Evolutionary conservation across 495 filamentous ascomycete species (phyloP).

Genomic region (Aspergillus avenaceus): DNA sequence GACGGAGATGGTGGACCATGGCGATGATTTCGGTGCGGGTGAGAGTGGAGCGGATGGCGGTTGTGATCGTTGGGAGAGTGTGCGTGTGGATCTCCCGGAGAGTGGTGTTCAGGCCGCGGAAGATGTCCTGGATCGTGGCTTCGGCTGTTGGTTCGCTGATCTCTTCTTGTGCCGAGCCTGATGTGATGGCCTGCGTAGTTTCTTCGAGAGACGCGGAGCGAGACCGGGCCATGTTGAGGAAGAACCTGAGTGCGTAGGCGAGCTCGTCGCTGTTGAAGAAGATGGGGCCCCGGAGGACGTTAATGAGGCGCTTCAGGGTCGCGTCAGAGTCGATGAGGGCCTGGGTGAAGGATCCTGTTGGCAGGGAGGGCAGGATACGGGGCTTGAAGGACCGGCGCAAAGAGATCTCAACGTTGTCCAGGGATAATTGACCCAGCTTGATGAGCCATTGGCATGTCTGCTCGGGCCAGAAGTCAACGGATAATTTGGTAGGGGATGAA

Average conservation of each 20-base stretch:
- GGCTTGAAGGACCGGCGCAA: constrained; percentile 51
- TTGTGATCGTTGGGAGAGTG: constrained; percentile 50
- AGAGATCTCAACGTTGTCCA: constrained; percentile 54
- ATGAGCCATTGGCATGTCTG: constrained; percentile 58
- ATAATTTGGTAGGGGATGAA: constrained; percentile 33
- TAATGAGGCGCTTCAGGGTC: constrained; percentile 54
- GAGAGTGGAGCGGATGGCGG: constrained; percentile 61
- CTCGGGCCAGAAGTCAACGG: constrained; percentile 46
- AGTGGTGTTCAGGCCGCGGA: constrained; percentile 36
- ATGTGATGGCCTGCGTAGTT: constrained; percentile 23
- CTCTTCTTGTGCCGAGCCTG: constrained; percentile 22
- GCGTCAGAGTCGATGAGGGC: constrained; percentile 58
- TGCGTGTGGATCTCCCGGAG: constrained; percentile 65
- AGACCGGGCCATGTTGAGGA: constrained; percentile 34
- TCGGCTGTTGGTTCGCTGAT: constrained; percentile 23
- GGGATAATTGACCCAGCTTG: constrained; percentile 56
- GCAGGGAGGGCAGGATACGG: constrained; percentile 35
- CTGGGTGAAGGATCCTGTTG: constrained; percentile 55
- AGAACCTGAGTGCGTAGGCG: constrained; percentile 33
- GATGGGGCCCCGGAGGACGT: constrained; percentile 43
- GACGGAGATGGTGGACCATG: constrained; percentile 69
- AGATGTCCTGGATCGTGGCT: constrained; percentile 30
- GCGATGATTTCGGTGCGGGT: constrained; percentile 64
- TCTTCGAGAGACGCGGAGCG: constrained; percentile 28
- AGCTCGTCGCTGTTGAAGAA: constrained; percentile 44